Evolutionary conservation across 495 filamentous ascomycete species (phyloP).

Genomic region (Aspergillus heteromorphus): DNA sequence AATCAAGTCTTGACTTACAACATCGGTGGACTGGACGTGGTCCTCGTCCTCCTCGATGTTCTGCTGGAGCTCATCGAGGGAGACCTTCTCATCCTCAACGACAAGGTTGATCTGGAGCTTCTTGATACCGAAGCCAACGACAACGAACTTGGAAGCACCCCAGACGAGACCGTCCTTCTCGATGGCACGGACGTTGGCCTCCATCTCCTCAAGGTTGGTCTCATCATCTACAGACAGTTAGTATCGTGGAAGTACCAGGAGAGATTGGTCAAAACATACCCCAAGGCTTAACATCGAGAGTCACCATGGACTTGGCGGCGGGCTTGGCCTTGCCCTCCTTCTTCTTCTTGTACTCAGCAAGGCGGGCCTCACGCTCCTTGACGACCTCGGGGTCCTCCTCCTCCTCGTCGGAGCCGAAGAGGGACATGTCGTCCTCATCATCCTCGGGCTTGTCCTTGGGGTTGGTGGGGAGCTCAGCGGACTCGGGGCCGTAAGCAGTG

Average conservation of each 20-base stretch:
- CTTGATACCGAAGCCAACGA: constrained; percentile 96
- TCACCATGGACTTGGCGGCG: constrained; percentile 91
- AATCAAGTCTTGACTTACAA: constrained; percentile 48
- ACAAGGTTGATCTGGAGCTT: constrained; percentile 99
- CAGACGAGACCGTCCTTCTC: constrained; percentile 92
- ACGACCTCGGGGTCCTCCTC: constrained; percentile 81
- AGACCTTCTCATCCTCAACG: constrained; percentile 95
- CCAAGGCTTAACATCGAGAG: constrained; percentile 97
- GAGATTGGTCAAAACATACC: constrained; percentile 52
- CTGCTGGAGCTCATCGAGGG: constrained; percentile 78
- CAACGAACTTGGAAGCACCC: constrained; percentile 85
- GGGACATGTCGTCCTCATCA: constrained; percentile 77
- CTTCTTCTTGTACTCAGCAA: constrained; percentile 94
- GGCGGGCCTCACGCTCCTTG: constrained; percentile 74
- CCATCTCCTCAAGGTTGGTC: constrained; percentile 79
- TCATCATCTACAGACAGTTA: constrained; percentile 67
- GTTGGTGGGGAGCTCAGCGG: constrained; percentile 65
- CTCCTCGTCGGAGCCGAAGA: constrained; percentile 89
- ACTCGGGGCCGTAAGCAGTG: constrained; percentile 89
- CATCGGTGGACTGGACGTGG: constrained; percentile 91
- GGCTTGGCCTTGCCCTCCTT: constrained; percentile 89
- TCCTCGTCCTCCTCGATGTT: constrained; percentile 89
- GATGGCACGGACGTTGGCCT: constrained; percentile 77
- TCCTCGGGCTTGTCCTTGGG: constrained; percentile 79
- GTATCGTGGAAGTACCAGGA: constrained; percentile 6